A percentile compares a stretch with the other conserved stretches of the same genome.
phyloP scores from a whole-genome alignment of 208 protist species.

The Acanthamoeba royreba region DNA sequence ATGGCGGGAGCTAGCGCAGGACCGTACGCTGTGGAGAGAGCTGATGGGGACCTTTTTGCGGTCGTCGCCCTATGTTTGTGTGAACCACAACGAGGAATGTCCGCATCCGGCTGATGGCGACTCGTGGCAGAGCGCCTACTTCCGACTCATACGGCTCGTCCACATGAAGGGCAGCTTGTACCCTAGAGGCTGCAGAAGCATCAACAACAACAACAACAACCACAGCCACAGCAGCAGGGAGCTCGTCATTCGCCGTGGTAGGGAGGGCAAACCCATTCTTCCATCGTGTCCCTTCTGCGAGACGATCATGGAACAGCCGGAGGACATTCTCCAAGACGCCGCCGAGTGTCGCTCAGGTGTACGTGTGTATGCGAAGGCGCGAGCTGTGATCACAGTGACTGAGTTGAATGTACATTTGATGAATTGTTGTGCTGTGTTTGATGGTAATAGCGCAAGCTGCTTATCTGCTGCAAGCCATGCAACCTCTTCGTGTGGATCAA shows the following conservation, averaged over 20 bases:
- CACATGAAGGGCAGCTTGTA: neutral
- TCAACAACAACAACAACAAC: no score
- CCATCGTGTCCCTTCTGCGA: neutral
- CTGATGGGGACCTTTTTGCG: neutral
- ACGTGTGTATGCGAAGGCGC: neutral
- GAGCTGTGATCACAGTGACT: neutral
- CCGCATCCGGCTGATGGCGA: neutral
- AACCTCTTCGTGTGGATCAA: neutral
- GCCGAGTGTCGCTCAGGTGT: neutral
- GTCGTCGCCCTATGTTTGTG: neutral
- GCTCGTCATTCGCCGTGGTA: neutral
- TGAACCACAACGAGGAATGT: neutral
- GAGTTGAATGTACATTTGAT: neutral
- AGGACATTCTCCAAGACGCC: neutral
- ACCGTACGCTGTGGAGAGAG: neutral
- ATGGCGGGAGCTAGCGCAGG: neutral
- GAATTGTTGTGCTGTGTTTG: neutral
- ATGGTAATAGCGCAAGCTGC: neutral
- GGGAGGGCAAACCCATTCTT: neutral
- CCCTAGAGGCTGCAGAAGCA: no score
- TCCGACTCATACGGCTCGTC: neutral
- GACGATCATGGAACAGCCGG: neutral
- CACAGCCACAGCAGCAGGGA: no score
- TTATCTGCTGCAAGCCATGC: neutral
- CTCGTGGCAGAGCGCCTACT: neutral